These are phyloP conservation scores for Anacardium occidentale DNA, from an alignment of 345 rosid genomes.

Conservation along the genomic window DNA sequence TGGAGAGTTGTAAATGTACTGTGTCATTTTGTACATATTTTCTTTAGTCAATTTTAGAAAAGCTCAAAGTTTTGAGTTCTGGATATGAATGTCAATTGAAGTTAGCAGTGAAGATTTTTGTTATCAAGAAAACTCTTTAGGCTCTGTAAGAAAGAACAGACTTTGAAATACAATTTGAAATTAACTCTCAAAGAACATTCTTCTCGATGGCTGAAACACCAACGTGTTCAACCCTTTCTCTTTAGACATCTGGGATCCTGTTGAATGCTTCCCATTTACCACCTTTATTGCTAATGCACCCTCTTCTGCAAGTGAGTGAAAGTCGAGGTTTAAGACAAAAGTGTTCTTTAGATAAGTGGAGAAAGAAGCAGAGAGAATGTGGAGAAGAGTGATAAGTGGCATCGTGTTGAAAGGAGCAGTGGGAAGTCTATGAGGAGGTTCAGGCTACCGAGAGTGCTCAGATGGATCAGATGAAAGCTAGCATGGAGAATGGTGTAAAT, in stretches of 20 bases:
- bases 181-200: too few species aligned
- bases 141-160: background rate
- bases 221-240: constrained; percentile 38
- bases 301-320: constrained; percentile 22
- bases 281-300: constrained; percentile 2
- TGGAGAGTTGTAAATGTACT: constrained; percentile 30
- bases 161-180: too few species aligned
- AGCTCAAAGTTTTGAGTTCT: background rate
- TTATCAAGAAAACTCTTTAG: background rate
- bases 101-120: background rate
- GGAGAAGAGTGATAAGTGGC: constrained; percentile 40
- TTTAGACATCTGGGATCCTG: constrained; percentile 29
- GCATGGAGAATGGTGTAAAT: constrained; percentile 34
- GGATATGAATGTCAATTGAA: background rate
- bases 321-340: constrained; percentile 33
- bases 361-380: constrained; percentile 31
- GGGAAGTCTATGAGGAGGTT: constrained; percentile 36
- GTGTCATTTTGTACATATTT: constrained; percentile 26
- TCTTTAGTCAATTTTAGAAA: background rate
- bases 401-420: constrained; percentile 27
- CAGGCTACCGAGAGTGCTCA: constrained; percentile 28
- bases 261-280: background rate
- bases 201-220: constrained; percentile 25
- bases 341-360: constrained; percentile 31
- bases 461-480: constrained; percentile 32